These are phyloP conservation scores for Cadophora sp. DNA, from an alignment of 2,329 filamentous ascomycete species.

Conservation along the genomic window DNA sequence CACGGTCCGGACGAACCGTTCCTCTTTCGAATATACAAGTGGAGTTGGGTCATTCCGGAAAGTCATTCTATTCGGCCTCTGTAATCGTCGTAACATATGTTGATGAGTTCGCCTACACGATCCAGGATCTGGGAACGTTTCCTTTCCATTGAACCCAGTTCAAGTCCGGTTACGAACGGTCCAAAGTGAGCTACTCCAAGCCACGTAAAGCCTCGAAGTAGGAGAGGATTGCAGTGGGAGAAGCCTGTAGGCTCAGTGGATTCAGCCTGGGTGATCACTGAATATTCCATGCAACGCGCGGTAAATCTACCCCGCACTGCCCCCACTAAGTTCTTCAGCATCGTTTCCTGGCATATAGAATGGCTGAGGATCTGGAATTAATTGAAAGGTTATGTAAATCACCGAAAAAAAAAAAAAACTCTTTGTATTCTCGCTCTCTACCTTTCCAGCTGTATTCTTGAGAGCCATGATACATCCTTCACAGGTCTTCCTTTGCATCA, in stretches of 20 bases:
- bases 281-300: neutral
- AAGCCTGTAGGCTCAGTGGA: neutral
- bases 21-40: neutral
- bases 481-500: neutral
- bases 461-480: neutral
- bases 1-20: slow-evolving; percentile 7
- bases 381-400: neutral
- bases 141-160: too few relatives aligned
- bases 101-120: neutral
- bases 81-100: too few relatives aligned
- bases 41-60: neutral
- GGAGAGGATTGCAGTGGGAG: neutral
- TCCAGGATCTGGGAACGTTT: too few relatives aligned
- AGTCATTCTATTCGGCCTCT: neutral
- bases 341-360: too few relatives aligned
- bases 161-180: too few relatives aligned
- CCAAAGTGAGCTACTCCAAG: too few relatives aligned
- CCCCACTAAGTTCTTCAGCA: neutral
- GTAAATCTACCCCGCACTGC: neutral
- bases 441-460: neutral
- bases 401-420: neutral
- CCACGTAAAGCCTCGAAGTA: too few relatives aligned
- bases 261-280: neutral
- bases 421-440: neutral
- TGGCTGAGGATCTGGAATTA: too few relatives aligned